These are phyloP conservation scores for Aristolochia contorta DNA, from an alignment of 164 flowering plant genomes.

Conservation along the genomic window DNA sequence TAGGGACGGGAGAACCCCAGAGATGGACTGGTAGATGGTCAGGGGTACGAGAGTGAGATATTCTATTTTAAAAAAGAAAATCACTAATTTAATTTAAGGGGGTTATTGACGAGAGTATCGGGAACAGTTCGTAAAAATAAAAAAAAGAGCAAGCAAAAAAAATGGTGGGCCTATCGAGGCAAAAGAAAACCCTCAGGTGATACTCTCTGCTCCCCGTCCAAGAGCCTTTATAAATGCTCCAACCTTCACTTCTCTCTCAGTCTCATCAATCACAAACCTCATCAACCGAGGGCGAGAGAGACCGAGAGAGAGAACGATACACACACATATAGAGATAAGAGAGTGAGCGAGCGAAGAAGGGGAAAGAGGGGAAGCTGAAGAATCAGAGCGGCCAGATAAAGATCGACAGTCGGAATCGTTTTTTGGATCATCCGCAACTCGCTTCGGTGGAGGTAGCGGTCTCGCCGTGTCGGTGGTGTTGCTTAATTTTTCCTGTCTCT, in stretches of 20 bases:
- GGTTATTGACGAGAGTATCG: slow-evolving; percentile 1
- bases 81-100: background rate
- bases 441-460: too few relatives aligned
- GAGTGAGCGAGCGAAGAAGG: too few relatives aligned
- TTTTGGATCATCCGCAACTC: too few relatives aligned
- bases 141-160: background rate
- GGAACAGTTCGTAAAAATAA: background rate
- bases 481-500: background rate
- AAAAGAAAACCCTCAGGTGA: slow-evolving; percentile 14
- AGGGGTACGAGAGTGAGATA: background rate
- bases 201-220: slow-evolving; percentile 9
- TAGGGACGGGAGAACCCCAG: background rate
- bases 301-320: background rate
- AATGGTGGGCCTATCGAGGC: slow-evolving; percentile 12
- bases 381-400: too few relatives aligned
- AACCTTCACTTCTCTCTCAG: background rate
- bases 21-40: background rate
- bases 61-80: background rate
- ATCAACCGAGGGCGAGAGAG: background rate
- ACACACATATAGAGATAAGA: too few relatives aligned
- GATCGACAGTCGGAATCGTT: too few relatives aligned
- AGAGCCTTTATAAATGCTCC: slow-evolving; percentile 3
- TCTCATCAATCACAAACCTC: slow-evolving; percentile 1
- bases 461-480: too few relatives aligned
- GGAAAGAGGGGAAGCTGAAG: too few relatives aligned